These are phyloP conservation scores for Xylaria sp. DNA, from an alignment of 2,329 filamentous ascomycete species.

Conservation along the genomic window DNA sequence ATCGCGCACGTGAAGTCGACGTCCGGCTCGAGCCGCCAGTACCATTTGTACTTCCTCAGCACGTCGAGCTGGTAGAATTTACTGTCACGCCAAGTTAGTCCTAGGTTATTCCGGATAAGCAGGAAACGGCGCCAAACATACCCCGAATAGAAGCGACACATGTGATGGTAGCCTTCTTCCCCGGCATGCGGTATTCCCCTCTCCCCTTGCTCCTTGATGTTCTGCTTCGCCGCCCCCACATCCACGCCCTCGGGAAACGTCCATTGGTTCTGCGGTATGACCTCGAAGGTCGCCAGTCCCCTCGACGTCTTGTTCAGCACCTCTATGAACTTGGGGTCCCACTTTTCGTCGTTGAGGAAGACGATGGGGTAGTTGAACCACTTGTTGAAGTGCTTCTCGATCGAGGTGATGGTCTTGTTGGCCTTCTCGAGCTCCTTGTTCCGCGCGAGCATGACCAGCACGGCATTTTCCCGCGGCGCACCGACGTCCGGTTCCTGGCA, in stretches of 20 bases:
- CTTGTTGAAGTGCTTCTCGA: conserved; percentile 49
- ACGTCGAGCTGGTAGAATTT: conserved; percentile 48
- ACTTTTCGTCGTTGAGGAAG: conserved; percentile 51
- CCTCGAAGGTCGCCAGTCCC: conserved; percentile 45
- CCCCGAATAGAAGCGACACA: conserved; percentile 49
- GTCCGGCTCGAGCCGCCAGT: conserved; percentile 50
- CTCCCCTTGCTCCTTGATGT: conserved; percentile 39
- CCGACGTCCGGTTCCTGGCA: conserved; percentile 44
- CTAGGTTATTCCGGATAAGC: neutral
- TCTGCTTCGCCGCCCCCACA: conserved; percentile 34
- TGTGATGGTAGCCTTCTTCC: conserved; percentile 46
- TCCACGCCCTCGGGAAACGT: conserved; percentile 43
- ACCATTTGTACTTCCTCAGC: conserved; percentile 48
- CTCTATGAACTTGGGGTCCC: conserved; percentile 43
- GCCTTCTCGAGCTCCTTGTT: conserved; percentile 47
- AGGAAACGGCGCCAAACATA: conserved; percentile 30
- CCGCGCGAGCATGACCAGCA: conserved; percentile 50
- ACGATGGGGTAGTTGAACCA: conserved; percentile 51
- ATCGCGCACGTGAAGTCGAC: conserved; percentile 49
- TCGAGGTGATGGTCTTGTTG: conserved; percentile 42
- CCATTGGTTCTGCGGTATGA: conserved; percentile 46
- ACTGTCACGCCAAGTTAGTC: conserved; percentile 29
- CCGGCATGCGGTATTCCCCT: conserved; percentile 43
- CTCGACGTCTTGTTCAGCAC: conserved; percentile 41
- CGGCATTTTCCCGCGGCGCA: conserved; percentile 46